Evolutionary conservation across 441 rosid species (phyloP), one percentile per base, ranked within the genome.

Genomic region (Melastoma candidum): DNA sequence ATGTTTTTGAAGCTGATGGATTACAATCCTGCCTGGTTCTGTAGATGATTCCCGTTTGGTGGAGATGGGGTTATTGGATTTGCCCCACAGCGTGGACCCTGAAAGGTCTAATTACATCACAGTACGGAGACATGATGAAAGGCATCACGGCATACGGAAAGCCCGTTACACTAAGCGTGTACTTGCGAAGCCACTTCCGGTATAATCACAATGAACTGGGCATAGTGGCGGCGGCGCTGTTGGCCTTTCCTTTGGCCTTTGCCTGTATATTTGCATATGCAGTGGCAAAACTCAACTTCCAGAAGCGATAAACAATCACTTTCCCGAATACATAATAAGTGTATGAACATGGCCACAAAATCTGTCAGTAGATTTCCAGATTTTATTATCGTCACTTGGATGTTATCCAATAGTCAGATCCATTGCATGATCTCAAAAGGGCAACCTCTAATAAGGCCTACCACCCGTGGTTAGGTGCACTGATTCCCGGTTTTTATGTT

Each of bases 31-130:
- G 0, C 7, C 36, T 29, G 3, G 36, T 29, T 14, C 12, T 67
- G 56, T 68, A 76, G 81, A 63, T 59, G 53, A 77, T 83, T 11
- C 92, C 92, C 1, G 77, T 75, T 57, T 86, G 92, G 92, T 86
- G 95, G 95, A 49, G 69, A 0, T 83, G 95, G 89, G 73, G 72
- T 54, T 86, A 75, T 9, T 81, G 82, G 81, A 70, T 84, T 12
- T 74, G 76, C 61, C 92, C 95, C 7, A 64, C 72, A 2, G 65
- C 84, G 6, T 83, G 90, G 90, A 74, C 81, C 2, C 61, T 80
- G 26, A 69, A 64, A 14, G 84, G 75, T 3, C 60, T 80, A 27
- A 48, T 83, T 47, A 70, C 70, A 2, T 71, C 90, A 47, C 87
- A 83, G 5, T 80, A 74, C 36, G 84, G 90, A 63, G 87, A 83